Conservation (phyloP, 2,329 filamentous ascomycete species). For the Tolypocladium ophioglossoides region DNA sequence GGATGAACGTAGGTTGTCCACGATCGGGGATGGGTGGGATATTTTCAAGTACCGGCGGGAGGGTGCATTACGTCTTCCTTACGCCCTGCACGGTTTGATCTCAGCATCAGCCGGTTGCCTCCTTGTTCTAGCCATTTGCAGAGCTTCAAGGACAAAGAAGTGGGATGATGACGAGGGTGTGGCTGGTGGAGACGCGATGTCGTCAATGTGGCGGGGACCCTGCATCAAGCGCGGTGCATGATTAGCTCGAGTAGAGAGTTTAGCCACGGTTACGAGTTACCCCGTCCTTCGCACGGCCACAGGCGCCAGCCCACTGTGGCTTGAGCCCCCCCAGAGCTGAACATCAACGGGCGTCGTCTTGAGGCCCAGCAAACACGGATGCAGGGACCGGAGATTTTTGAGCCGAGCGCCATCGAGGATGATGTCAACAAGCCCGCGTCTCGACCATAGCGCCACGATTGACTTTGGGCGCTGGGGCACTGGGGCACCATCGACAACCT, state of each 20-base stretch:
- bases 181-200: background rate
- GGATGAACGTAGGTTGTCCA: background rate
- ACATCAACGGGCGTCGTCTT: background rate
- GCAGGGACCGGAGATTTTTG: background rate
- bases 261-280: background rate
- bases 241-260: background rate
- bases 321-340: background rate
- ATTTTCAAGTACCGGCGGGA: background rate
- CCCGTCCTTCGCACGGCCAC: no score
- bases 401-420: background rate
- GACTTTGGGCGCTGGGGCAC: no score
- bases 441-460: no score
- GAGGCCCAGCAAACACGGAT: background rate
- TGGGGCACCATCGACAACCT: no score
- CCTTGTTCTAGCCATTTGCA: background rate
- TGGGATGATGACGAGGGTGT: background rate
- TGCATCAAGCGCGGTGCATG: no score
- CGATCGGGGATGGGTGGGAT: background rate
- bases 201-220: background rate
- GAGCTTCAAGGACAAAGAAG: background rate
- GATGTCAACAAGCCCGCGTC: background rate
- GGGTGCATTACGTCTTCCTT: background rate
- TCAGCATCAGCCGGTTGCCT: background rate
- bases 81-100: background rate
- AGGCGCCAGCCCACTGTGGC: background rate